phyloP scores from a whole-genome alignment of 2,329 filamentous ascomycete genomes.

The Neodidymelliopsis sp. region DNA sequence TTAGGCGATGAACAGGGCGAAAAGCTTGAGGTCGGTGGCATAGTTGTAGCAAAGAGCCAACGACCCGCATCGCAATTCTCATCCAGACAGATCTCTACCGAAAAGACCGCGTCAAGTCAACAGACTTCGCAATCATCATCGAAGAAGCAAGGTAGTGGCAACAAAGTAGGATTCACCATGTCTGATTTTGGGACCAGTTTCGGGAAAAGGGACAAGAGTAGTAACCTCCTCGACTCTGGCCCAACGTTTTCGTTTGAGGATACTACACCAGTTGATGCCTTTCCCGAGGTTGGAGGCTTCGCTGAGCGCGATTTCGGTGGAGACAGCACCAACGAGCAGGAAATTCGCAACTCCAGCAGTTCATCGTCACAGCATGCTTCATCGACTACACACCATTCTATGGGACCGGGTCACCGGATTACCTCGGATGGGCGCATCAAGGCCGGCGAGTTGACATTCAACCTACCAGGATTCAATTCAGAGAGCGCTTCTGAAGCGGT shows the following conservation, averaged over 20 bases:
- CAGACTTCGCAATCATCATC: constrained; percentile 8
- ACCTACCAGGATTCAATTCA: constrained; percentile 11
- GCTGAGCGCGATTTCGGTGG: constrained; percentile 13
- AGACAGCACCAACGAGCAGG: constrained; percentile 11
- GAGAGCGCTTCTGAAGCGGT: constrained; percentile 6
- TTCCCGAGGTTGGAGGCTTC: constrained; percentile 9
- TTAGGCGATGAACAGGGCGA: constrained; percentile 18
- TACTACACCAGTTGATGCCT: constrained; percentile 10
- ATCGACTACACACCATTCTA: constrained; percentile 6
- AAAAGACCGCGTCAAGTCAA: constrained; percentile 5
- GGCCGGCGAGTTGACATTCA: constrained; percentile 17
- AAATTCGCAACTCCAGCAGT: constrained; percentile 1
- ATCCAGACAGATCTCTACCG: constrained; percentile 4
- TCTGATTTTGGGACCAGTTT: constrained; percentile 27
- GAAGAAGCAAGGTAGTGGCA: constrained; percentile 18
- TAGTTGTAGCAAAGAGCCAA: constrained; percentile 14
- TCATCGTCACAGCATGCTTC: not conserved
- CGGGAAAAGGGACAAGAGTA: constrained; percentile 13
- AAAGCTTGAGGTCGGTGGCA: constrained; percentile 16
- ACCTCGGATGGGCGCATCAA: constrained; percentile 19
- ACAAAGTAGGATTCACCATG: constrained; percentile 29
- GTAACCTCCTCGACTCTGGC: not conserved
- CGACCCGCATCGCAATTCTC: constrained; percentile 15
- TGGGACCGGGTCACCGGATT: constrained; percentile 10
- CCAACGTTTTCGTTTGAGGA: constrained; percentile 12